These are phyloP conservation scores for Lindgomyces ingoldianus DNA, from an alignment of 495 filamentous ascomycete species.

Conservation along the genomic window DNA sequence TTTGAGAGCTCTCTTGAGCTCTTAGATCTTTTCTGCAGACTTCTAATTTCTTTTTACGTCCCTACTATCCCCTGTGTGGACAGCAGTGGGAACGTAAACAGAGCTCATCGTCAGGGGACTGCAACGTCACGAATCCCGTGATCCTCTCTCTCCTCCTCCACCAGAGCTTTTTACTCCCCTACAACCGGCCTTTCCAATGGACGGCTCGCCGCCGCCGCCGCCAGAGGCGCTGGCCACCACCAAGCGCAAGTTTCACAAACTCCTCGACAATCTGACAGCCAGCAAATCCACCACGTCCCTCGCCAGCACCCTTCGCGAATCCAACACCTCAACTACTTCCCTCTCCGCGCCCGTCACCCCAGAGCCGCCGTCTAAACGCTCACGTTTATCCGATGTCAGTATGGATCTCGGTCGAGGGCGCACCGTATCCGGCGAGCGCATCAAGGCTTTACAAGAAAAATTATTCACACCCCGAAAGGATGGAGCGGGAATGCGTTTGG, in stretches of 20 bases:
- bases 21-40: no score
- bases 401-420: constrained; percentile 18
- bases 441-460: constrained; percentile 24
- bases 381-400: constrained; percentile 27
- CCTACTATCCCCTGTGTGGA: no score
- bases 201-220: constrained; percentile 3
- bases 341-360: constrained; percentile 15
- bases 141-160: not conserved
- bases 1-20: no score
- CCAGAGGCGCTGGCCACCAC: constrained; percentile 45
- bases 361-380: constrained; percentile 35
- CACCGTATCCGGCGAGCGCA: constrained; percentile 25
- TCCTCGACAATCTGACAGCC: constrained; percentile 44
- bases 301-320: constrained; percentile 5
- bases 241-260: constrained; percentile 48
- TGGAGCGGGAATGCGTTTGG: constrained; percentile 7
- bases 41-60: no score
- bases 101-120: not conserved
- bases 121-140: not conserved
- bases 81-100: constrained; percentile 19
- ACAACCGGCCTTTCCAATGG: constrained; percentile 11
- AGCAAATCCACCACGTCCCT: constrained; percentile 32
- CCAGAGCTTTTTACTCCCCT: not conserved
- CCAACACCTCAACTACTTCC: constrained; percentile 25
- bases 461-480: constrained; percentile 18